These are phyloP conservation scores for Boletus rex-veris DNA, from an alignment of 768 basidiomycete species.

Conservation along the genomic window DNA sequence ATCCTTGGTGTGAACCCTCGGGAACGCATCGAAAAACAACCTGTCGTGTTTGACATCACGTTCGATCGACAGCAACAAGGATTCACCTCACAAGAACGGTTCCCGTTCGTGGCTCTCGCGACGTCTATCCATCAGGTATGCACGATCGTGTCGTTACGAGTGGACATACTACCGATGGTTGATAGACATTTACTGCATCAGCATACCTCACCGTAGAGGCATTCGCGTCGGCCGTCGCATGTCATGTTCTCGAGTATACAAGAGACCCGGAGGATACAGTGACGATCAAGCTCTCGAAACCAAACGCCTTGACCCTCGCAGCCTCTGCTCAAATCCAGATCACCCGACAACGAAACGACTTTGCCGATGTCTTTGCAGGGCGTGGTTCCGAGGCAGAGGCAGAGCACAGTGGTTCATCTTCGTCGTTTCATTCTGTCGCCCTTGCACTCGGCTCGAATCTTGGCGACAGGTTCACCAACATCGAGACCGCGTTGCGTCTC, in stretches of 20 bases:
- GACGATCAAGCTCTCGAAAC: constrained; percentile 64
- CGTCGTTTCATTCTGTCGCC: constrained; percentile 41
- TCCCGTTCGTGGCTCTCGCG: constrained; percentile 22
- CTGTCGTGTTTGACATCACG: constrained; percentile 51
- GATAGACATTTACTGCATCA: constrained; percentile 46
- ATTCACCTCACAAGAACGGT: neutral
- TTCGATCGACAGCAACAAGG: constrained; percentile 15
- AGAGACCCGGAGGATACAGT: constrained; percentile 29
- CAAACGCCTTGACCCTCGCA: constrained; percentile 66
- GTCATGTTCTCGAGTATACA: constrained; percentile 38
- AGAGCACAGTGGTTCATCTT: neutral
- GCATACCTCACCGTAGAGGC: constrained; percentile 67
- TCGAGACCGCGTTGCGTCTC: constrained; percentile 70
- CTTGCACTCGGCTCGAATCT: constrained; percentile 90
- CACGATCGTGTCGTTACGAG: neutral
- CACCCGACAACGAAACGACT: constrained; percentile 42
- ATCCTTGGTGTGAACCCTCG: constrained; percentile 67
- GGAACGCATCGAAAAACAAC: constrained; percentile 64
- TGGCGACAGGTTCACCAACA: constrained; percentile 80
- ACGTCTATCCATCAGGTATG: constrained; percentile 32
- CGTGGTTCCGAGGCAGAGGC: neutral
- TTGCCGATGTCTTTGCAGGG: constrained; percentile 18
- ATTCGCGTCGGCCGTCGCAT: constrained; percentile 55
- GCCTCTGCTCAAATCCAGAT: constrained; percentile 63
- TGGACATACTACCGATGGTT: neutral